These are phyloP conservation scores for Podila clonocystis DNA, from an alignment of 192 early-diverging fungal species.

Conservation along the genomic window DNA sequence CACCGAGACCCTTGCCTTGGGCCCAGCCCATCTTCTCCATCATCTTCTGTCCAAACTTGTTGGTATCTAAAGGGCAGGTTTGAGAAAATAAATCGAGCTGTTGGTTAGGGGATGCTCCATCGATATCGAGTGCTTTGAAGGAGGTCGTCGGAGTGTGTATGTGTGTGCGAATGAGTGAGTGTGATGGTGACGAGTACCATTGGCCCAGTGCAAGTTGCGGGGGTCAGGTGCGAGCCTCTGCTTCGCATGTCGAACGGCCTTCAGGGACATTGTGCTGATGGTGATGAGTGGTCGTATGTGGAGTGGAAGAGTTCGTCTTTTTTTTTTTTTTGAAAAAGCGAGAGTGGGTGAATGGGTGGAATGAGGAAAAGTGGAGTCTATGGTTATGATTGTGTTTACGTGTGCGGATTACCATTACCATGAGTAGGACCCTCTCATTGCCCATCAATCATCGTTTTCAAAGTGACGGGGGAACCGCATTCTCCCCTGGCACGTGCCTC, in stretches of 20 bases:
- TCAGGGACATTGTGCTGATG: constrained; percentile 34
- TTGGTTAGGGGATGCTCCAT: neutral
- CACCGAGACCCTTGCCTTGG: constrained; percentile 92
- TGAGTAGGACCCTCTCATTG: too few species aligned
- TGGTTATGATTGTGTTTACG: too few species aligned
- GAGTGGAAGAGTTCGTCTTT: neutral
- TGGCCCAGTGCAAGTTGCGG: constrained; percentile 91
- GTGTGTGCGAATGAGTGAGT: neutral
- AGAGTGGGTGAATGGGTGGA: too few species aligned
- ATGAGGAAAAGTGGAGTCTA: too few species aligned
- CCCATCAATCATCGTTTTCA: too few species aligned
- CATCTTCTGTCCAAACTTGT: constrained; percentile 90
- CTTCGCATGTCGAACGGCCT: constrained; percentile 60
- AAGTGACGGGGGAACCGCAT: too few species aligned
- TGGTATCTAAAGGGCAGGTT: constrained; percentile 63
- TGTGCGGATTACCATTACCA: too few species aligned
- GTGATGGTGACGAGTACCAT: constrained; percentile 59
- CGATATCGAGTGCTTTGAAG: neutral
- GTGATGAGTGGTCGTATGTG: constrained; percentile 8
- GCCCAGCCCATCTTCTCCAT: constrained; percentile 97
- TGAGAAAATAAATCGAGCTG: neutral
- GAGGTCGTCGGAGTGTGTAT: neutral
- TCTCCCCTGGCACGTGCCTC: too few species aligned
- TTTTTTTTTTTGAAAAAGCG: neutral
- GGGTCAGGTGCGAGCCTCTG: constrained; percentile 90